Conservation (phyloP, 208 protist genomes). For the Vickermania spadyakhi region DNA sequence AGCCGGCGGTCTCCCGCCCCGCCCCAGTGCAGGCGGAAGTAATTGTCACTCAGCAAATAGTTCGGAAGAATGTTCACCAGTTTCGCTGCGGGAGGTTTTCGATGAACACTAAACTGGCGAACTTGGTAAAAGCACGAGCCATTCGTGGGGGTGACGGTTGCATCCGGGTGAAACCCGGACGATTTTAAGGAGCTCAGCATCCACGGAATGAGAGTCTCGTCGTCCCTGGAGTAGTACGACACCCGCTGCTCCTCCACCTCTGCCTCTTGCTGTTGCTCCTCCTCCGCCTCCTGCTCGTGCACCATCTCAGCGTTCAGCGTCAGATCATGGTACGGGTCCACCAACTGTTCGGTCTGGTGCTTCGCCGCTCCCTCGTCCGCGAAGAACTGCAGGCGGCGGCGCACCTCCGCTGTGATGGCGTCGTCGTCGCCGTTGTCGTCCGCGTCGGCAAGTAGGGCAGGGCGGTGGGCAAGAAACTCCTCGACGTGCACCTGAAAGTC, state of each 20-base stretch:
- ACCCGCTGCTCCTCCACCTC: slow-evolving; percentile 74
- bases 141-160: slow-evolving; percentile 14
- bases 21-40: slow-evolving; percentile 82
- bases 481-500: slow-evolving; percentile 52
- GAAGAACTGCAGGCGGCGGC: slow-evolving; percentile 7
- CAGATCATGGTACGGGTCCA: slow-evolving; percentile 12
- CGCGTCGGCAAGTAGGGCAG: slow-evolving; percentile 25
- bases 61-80: slow-evolving; percentile 42
- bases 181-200: slow-evolving; percentile 29
- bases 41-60: slow-evolving; percentile 87
- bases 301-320: slow-evolving; percentile 75
- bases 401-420: slow-evolving; percentile 20
- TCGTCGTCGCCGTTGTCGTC: slow-evolving; percentile 15
- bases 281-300: slow-evolving; percentile 81
- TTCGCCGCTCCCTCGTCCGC: slow-evolving; percentile 13
- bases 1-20: slow-evolving; percentile 81
- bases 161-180: slow-evolving; percentile 12
- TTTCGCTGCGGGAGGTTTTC: slow-evolving; percentile 16
- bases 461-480: slow-evolving; percentile 20
- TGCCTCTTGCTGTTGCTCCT: slow-evolving; percentile 80
- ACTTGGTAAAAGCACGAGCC: slow-evolving; percentile 56
- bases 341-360: slow-evolving; percentile 25
- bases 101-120: slow-evolving; percentile 32
- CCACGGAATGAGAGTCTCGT: slow-evolving; percentile 86
- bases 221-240: slow-evolving; percentile 66